Base-by-base conservation (phyloP, 2,329 filamentous ascomycete species). In the Daldinia eschscholtzii region DNA sequence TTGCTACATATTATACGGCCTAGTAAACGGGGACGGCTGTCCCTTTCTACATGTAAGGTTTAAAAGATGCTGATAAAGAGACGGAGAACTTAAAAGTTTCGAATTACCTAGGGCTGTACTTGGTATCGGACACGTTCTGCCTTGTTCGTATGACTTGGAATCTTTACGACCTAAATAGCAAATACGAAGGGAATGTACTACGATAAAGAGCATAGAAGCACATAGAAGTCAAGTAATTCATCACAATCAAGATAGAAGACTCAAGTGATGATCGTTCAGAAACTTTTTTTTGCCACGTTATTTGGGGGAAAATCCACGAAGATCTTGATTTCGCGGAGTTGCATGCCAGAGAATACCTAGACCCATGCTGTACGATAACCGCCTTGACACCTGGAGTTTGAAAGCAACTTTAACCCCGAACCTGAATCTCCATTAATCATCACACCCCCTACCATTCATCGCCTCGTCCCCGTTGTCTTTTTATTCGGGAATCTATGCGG, bases 401-500 rank as follows among this genome's bases (percentile, higher is more conserved):
- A 79, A 70, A 78, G 76, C 76, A 79, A 76, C 74, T 77, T 59
- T 30, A 60, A 71, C 75, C 76, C 76, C 74, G 71, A 75, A 71
- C 71, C 57, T 35, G 30, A 48, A 72, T 65, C 69, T 71, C 72
- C 72, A 68, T 75, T 72, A 74, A 75, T 75, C 72, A 70, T 76
- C 70, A 76, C 71, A 75, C 69, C 72, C 53, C 61, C 67, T 55
- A 23, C 52, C 52, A 23, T 26, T 55, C 52, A 37, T 58, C 50
- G 41, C 66, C 50, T 65, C 67, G 30, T 52, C 52, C 28, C 44
- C 52, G 15, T 28, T 6, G 15, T 20, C 42, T 33, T n/a, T 30
- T 52, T 52, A 35, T 39, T 50, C 15, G 44, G 63, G 41, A 64
- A 72, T 80, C 83, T 89, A 91, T 81, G 89, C 87, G 80, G 87